Percentiles rank a stretch among this genome's conserved stretches.
Evolutionary conservation across 768 basidiomycete genomes (phyloP).

Genomic region (Lactarius hengduanensis): DNA sequence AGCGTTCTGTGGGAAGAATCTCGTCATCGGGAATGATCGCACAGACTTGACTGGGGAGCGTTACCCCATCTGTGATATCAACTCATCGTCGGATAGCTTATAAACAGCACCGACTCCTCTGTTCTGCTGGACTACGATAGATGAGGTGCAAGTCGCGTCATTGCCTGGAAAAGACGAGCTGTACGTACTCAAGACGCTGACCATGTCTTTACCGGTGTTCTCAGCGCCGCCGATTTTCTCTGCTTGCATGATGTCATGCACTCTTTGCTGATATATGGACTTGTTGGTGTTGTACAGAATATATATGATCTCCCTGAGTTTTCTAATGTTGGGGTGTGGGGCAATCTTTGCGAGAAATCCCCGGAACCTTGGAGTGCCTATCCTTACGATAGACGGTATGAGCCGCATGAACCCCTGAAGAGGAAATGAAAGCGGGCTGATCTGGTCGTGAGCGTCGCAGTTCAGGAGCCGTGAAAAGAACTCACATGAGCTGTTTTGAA

Average conservation of each 20-base stretch:
- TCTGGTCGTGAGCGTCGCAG: neutral
- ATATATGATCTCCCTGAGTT: conserved; percentile 31
- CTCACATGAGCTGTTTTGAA: conserved; percentile 29
- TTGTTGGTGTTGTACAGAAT: conserved; percentile 28
- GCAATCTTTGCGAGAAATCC: conserved; percentile 27
- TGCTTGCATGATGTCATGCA: neutral
- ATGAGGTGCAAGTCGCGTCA: neutral
- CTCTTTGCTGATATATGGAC: conserved; percentile 15
- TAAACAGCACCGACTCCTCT: conserved; percentile 26
- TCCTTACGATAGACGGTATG: conserved; percentile 23
- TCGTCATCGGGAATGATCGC: neutral
- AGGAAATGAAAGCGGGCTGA: conserved; percentile 22
- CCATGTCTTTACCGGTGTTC: conserved; percentile 20
- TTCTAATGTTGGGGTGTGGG: conserved; percentile 26
- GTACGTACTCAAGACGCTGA: conserved; percentile 21
- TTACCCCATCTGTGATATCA: conserved; percentile 35
- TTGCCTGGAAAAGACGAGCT: neutral
- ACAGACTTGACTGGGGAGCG: neutral
- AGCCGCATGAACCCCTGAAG: conserved; percentile 26
- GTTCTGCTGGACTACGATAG: conserved; percentile 31
- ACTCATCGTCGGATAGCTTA: conserved; percentile 32
- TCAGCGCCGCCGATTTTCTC: neutral
- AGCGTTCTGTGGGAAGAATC: conserved; percentile 21
- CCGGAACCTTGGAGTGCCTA: conserved; percentile 29
- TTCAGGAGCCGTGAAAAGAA: neutral